Base-by-base conservation (phyloP, 495 filamentous ascomycete genomes). In the Peziza echinospora region DNA sequence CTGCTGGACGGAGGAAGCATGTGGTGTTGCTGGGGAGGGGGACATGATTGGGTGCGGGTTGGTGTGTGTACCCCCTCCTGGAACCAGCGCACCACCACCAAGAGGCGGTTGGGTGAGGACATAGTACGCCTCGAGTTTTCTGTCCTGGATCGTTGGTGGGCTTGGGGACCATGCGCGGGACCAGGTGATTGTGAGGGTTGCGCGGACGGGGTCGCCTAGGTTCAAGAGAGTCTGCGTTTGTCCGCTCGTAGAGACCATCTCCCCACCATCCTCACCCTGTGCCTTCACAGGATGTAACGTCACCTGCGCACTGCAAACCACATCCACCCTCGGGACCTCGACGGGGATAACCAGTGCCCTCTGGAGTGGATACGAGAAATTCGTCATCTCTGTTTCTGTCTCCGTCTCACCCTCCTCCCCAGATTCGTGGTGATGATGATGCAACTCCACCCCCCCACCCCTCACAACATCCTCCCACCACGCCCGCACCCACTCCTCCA, bases 241-340 rank as follows among this genome's bases (percentile, higher is more conserved):
- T n/a, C n/a, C 52, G 47, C 50, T 62, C 41, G 51, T 54, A 17
- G 43, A 54, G 43, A 21, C n/a, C 16, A 10, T 43, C 2, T 10
- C 11, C 22, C 41, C 41, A 13, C 41, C n/a, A 10, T 22, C 5
- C 11, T 43, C 21, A 43, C n/a, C 11, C 16, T 5, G 11, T 11
- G 41, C 10, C 22, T 22, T 21, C 41, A 10, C 16, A 13, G 26
- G 26, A 8, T 43, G 58, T 10, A 84, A 64, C 22, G 67, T 68
- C 39, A 94, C 72, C 46, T 85, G 76, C 16, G 78, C 81, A 1
- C 80, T 91, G 62, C 87, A 80, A 2, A 96, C 76, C 22, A 94
- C 73, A 46, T 80, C 74, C 21, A 93, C 68, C 5, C 79, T 71
- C 0, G 89, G 91, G n/a, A 96, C 72, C 40, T 92, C 81, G 17